A percentile compares a stretch with the other conserved stretches of the same genome.
phyloP scores from a whole-genome alignment of 306 rosid genomes.

The Dryas octopetala region DNA sequence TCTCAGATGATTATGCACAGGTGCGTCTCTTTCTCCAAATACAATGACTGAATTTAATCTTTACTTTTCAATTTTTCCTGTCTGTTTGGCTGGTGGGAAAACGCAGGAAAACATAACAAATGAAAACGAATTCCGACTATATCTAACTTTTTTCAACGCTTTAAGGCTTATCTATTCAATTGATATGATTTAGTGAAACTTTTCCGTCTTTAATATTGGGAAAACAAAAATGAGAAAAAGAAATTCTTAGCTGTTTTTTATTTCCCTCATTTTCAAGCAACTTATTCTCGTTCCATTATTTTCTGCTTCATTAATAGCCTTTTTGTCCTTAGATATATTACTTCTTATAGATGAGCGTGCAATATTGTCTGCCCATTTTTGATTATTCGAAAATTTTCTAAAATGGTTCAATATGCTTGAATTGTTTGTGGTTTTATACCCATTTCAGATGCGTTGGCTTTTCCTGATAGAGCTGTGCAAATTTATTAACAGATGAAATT shows the following conservation, averaged over 20 bases:
- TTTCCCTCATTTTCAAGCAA: neutral
- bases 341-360: neutral
- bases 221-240: neutral
- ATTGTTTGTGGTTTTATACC: neutral
- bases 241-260: neutral
- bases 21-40: no score
- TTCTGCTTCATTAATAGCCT: neutral
- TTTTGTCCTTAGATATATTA: neutral
- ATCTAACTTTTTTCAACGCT: no score
- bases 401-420: neutral
- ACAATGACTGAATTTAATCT: no score
- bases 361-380: neutral
- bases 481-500: conserved; percentile 25
- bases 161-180: neutral
- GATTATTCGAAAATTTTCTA: neutral
- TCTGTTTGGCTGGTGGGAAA: no score
- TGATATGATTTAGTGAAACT: neutral
- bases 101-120: no score
- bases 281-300: neutral
- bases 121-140: no score
- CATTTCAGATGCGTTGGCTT: neutral
- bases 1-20: no score
- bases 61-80: no score
- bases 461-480: conserved; percentile 8
- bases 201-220: neutral